Conservation (phyloP, 2,329 filamentous ascomycete species). For the Trichoderma lentiforme region DNA sequence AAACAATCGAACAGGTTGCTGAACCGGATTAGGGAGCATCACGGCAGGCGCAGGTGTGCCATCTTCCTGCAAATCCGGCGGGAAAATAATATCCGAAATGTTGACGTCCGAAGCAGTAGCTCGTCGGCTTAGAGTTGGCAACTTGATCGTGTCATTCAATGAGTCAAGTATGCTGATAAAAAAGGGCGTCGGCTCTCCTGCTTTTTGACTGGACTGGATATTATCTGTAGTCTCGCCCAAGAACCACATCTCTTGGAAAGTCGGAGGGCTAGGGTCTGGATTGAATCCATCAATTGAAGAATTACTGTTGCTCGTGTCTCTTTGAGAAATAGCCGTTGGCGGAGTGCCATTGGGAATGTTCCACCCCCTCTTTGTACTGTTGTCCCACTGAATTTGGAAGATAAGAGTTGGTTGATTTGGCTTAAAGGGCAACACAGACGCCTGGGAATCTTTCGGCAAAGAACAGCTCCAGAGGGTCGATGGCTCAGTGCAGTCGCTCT, state of each 20-base stretch:
- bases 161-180: slow-evolving; percentile 70
- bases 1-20: slow-evolving; percentile 81
- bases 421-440: slow-evolving; percentile 58
- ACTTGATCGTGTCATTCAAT: slow-evolving; percentile 33
- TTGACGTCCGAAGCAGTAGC: slow-evolving; percentile 23
- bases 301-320: slow-evolving; percentile 20
- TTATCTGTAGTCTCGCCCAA: slow-evolving; percentile 82
- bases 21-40: slow-evolving; percentile 65
- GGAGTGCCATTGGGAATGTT: slow-evolving; percentile 41
- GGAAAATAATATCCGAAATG: slow-evolving; percentile 50
- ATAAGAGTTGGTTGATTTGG: slow-evolving; percentile 74
- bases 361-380: slow-evolving; percentile 52
- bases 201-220: slow-evolving; percentile 62
- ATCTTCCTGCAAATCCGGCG: slow-evolving; percentile 60
- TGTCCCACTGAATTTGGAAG: slow-evolving; percentile 72
- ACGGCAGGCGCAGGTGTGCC: slow-evolving; percentile 70
- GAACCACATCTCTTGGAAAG: slow-evolving; percentile 71
- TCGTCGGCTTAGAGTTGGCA: slow-evolving; percentile 23
- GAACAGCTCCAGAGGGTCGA: slow-evolving; percentile 82
- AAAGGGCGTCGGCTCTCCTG: slow-evolving; percentile 84
- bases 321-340: slow-evolving; percentile 28
- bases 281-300: slow-evolving; percentile 33
- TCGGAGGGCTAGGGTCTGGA: slow-evolving; percentile 56
- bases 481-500: slow-evolving; percentile 67
- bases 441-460: slow-evolving; percentile 73